Base-by-base conservation (phyloP, 805 yeast genomes). In the Teunomyces funiuensis region DNA sequence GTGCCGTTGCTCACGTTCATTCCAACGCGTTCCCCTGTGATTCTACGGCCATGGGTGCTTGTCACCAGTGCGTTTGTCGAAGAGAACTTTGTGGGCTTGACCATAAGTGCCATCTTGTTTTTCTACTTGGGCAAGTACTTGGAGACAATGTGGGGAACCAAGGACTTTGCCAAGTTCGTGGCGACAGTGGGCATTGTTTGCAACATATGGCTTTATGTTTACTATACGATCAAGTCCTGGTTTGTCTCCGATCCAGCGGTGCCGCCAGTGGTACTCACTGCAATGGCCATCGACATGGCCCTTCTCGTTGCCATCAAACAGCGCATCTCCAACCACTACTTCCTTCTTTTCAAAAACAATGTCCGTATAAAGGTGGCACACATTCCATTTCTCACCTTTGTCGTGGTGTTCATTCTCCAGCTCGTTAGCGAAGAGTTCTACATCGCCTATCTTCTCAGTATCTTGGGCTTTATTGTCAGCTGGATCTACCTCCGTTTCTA, bases 281-380 rank as follows among this genome's bases (percentile, higher is more conserved):
- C 77, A 42, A 69, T 76, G 52, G 78, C 84, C 1, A 50, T 80
- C n/a, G 61, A 77, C 28, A 63, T 78, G 50, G 85, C 82, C 1
- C 75, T 79, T 41, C 60, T 83, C 19, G 84, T 83, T 3, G 82
- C 84, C 4, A 74, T 81, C 50, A 83, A 81, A 53, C 88, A 83
- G 60, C 56, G 82, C 45, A 73, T 80, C 18, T 83, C 86, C 20
- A 83, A 81, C 52, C 79, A 82, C 62, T 65, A 80, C 48, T 57
- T 79, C 49, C 61, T 69, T 36, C 62, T 77, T 42, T 65, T 80
- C 61, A 63, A 71, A 42, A 77, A 78, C 30, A 45, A 63, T 40
- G 40, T 73, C 41, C 69, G 78, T 45, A 62, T 79, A 30, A 70
- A 69, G 49, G 69, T 70, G 16, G 53, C 71, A 28, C 66, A 67